phyloP scores from a whole-genome alignment of 306 rosid species.

The Rubus idaeus region DNA sequence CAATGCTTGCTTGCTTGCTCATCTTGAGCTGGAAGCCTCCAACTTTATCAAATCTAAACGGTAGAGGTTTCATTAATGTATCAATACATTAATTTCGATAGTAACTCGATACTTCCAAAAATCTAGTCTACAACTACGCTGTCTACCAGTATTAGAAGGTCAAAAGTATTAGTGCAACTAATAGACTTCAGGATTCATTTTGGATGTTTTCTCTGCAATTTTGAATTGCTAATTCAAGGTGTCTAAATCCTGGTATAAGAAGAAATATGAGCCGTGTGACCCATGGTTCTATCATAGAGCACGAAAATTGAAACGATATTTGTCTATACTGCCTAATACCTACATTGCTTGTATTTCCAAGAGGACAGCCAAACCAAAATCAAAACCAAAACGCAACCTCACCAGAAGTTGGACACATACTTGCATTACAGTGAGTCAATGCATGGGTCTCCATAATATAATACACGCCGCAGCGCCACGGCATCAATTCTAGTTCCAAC shows the following conservation, averaged over 20 bases:
- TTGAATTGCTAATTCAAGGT: neutral
- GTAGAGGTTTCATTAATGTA: neutral
- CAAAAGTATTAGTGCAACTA: neutral
- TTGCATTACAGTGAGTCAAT: neutral
- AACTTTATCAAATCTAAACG: neutral
- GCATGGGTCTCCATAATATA: neutral
- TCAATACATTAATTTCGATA: neutral
- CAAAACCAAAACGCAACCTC: neutral
- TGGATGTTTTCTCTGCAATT: neutral
- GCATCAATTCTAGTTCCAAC: neutral
- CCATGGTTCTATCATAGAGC: neutral
- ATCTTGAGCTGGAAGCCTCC: neutral
- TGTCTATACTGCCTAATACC: neutral
- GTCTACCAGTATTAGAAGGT: neutral
- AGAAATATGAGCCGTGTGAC: neutral
- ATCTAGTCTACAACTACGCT: neutral
- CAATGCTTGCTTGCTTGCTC: neutral
- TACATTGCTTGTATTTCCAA: neutral
- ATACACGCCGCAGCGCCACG: neutral
- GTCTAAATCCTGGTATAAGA: neutral
- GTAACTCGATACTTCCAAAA: neutral
- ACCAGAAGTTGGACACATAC: neutral
- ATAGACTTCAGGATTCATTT: neutral
- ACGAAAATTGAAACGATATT: constrained; percentile 11
- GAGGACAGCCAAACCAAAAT: neutral